Percentiles rank a stretch among this genome's conserved stretches.
These are phyloP conservation scores for Cryphonectria carpinicola DNA, from an alignment of 2,329 filamentous ascomycete genomes.

Conservation along the genomic window DNA sequence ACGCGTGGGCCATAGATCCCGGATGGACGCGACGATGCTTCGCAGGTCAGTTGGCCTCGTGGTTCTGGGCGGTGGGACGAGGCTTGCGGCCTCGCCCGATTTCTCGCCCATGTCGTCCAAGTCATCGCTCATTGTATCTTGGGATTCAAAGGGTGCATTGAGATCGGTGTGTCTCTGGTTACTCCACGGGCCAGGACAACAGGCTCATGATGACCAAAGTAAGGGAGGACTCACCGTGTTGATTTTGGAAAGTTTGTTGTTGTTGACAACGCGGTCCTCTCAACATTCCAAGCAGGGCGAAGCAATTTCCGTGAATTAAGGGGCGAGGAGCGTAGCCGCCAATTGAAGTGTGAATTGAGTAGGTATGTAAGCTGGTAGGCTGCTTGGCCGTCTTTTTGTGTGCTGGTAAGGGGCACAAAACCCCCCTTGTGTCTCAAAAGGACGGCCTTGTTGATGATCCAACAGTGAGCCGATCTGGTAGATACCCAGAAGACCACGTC, in stretches of 20 bases:
- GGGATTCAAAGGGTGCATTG: neutral
- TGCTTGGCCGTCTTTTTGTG: conserved; percentile 9
- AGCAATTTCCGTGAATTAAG: neutral
- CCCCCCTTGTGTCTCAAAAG: conserved; percentile 1
- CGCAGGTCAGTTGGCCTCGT: conserved; percentile 2
- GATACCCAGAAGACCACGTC: neutral
- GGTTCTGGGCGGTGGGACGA: conserved; percentile 11
- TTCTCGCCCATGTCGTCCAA: conserved; percentile 21
- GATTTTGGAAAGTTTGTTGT: neutral
- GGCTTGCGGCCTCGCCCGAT: conserved; percentile 21
- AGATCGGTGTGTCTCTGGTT: neutral
- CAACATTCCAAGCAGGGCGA: conserved; percentile 14
- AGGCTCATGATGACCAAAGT: neutral
- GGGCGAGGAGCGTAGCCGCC: neutral
- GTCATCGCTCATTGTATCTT: conserved; percentile 13
- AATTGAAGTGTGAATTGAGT: conserved; percentile 14
- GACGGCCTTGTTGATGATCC: neutral
- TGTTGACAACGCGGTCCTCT: neutral
- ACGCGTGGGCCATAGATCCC: neutral
- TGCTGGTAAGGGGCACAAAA: neutral
- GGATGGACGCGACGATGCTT: neutral
- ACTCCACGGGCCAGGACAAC: neutral
- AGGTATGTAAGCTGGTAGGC: neutral
- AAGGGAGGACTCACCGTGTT: conserved; percentile 13
- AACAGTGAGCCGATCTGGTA: neutral